Base-by-base conservation (phyloP, 192 early-diverging fungal genomes). In the Backusella parvicylindrica region DNA sequence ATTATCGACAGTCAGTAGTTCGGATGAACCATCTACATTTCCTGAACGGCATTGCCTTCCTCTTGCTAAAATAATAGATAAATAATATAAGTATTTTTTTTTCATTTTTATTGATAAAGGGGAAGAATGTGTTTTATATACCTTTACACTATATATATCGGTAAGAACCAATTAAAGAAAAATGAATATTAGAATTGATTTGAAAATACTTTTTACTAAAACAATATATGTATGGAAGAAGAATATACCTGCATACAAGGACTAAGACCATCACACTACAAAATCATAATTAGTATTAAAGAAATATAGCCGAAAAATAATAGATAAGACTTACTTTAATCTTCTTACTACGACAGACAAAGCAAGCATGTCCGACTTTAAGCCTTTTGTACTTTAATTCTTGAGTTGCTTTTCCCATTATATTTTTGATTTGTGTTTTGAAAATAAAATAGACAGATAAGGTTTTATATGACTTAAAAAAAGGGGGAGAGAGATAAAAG, bases 281-380 rank as follows among this genome's bases (percentile, higher is more conserved):
- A 13, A 7, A 33, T 16, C 15, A 6, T 8, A 7, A 66, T 35
- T 35, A 66, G 6, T 33, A 12, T 21, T 26, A 53, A 26, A 23
- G 1, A 2, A 9, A 9, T 11, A 53, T 23, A 53, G 7, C 8
- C 16, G 23, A 53, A 2, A 8, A 53, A 11, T 26, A 23, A 4
- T 53, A 53, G 8, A 23, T 7, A 41, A 12, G 40, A 0, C 21
- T 53, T 68, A 68, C 66, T 35, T 68, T 68, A 13, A 68, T 68
- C 32, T 68, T 68, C 0, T 68, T 68, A 37, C 33, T 68, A 7
- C 66, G 30, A 23, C 32, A 68, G 11, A 37, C 12, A 33, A 37
- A 68, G 8, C 66, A 68, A 38, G 66, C 66, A 37, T 68, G 66
- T 9, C 66, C 66, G 18, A 68, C 66, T 23, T 68, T 68, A 68